Percentiles rank a stretch among this genome's conserved stretches.
phyloP scores from a whole-genome alignment of 164 flowering plant genomes.

The Vitis riparia region DNA sequence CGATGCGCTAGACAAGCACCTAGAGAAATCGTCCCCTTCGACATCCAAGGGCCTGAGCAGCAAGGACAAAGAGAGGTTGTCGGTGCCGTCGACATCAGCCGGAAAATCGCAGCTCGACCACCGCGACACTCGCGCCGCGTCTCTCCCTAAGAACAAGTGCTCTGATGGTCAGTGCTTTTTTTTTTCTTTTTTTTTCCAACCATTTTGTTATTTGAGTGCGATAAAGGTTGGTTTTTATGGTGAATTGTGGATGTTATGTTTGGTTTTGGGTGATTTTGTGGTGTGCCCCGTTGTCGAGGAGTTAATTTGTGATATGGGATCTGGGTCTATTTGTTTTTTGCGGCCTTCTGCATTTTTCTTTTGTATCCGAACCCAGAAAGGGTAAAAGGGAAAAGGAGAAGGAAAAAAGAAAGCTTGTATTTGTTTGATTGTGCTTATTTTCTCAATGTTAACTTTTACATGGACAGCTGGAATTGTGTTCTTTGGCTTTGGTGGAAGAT shows the following conservation, averaged over 20 bases:
- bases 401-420: no score
- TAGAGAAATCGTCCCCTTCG: conserved; percentile 57
- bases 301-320: no score
- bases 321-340: no score
- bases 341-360: no score
- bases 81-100: conserved; percentile 43
- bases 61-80: conserved; percentile 36
- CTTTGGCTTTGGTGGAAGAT: no score
- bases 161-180: conserved; percentile 39
- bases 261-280: not conserved
- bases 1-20: conserved; percentile 64
- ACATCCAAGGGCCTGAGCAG: conserved; percentile 33
- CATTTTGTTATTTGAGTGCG: no score
- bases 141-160: conserved; percentile 40
- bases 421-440: no score
- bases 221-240: not conserved
- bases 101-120: conserved; percentile 39
- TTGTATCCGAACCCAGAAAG: no score
- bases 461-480: no score
- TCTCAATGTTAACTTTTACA: no score
- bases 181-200: not conserved
- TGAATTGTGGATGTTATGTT: not conserved
- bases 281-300: no score
- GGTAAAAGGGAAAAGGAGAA: no score
- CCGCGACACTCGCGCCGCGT: conserved; percentile 32